Base-by-base conservation (phyloP, 176 grass and related monocot species). In the Thinopyrum elongatum region DNA sequence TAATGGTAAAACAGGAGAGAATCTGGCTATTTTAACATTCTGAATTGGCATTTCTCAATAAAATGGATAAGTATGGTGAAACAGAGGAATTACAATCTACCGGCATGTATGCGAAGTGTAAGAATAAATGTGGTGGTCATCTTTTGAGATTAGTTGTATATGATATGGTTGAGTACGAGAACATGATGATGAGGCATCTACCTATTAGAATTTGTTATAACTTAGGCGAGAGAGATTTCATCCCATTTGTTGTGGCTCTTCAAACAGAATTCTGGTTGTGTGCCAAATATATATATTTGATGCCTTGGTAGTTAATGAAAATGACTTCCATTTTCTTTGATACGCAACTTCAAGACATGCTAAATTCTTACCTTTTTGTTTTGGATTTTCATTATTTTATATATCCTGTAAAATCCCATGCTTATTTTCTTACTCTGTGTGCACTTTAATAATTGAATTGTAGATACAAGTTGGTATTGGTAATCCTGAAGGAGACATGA, bases 401-500 rank as follows among this genome's bases (percentile, higher is more conserved):
- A 29, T 28, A 59, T 58, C 35, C 51, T 8, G 35, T 76, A 27
- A 42, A 79, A 73, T 82, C 80, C 47, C 38, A 31, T 84, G 47
- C 69, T 84, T 25, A 79, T n/a, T 72, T 84, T 47, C 76, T 84
- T 25, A 82, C 35, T 65, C 35, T 78, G 7, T 5, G 22, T 65
- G 13, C 51, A 55, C 16, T 81, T 80, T 36, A 77, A 36, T 47
- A 25, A 47, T 86, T 88, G 9, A 33, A 77, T 62, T 86, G 16
- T 92, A 98, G 96, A 91, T 98, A 82, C 91, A 98, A 95, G 91
- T 92, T 84, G 93, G 94, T 78, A 94, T 95, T 86, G 90, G 82
- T 80, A 91, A 83, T 86, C 49, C 83, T 80, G 27, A 91, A 86
- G 85, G 89, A 85, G 84, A 84, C 31, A 83, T 94, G 81, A 69